Evolutionary conservation across 345 rosid species (phyloP).

Genomic region (Lenwebbia sp.): DNA sequence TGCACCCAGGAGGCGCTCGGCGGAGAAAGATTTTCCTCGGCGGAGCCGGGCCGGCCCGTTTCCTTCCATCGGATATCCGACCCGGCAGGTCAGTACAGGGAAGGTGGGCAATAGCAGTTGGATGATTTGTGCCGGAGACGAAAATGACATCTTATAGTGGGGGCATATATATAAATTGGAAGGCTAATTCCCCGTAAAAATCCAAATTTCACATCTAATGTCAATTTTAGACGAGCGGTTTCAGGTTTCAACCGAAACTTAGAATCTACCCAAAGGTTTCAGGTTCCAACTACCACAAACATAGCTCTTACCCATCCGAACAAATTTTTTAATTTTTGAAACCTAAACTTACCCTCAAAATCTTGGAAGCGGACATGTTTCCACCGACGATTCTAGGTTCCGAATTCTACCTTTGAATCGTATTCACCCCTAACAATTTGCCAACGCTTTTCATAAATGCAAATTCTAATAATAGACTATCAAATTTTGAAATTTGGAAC

Average conservation of each 20-base stretch:
- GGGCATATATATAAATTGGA: background rate
- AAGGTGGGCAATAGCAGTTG: background rate
- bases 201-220: background rate
- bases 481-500: background rate
- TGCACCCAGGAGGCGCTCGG: slow-evolving; percentile 14
- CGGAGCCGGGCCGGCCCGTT: slow-evolving; percentile 8
- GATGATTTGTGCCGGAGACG: background rate
- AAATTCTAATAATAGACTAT: rapidly evolving
- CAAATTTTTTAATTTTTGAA: too few relatives aligned
- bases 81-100: background rate
- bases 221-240: background rate
- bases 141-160: background rate
- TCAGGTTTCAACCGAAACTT: too few relatives aligned
- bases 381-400: too few relatives aligned
- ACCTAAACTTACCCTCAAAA: too few relatives aligned
- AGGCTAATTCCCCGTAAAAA: background rate
- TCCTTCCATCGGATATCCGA: slow-evolving; percentile 4
- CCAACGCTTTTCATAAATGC: too few relatives aligned
- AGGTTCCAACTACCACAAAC: too few relatives aligned
- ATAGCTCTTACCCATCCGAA: too few relatives aligned
- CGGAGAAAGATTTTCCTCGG: slow-evolving; percentile 3
- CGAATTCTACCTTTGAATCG: too few relatives aligned
- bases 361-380: too few relatives aligned
- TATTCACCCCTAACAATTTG: too few relatives aligned
- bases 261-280: too few relatives aligned